Evolutionary conservation across 371 early-diverging fungal species (phyloP), one percentile per base, ranked within the genome.

Genomic region (Paramicrosporidium saccamoebae): DNA sequence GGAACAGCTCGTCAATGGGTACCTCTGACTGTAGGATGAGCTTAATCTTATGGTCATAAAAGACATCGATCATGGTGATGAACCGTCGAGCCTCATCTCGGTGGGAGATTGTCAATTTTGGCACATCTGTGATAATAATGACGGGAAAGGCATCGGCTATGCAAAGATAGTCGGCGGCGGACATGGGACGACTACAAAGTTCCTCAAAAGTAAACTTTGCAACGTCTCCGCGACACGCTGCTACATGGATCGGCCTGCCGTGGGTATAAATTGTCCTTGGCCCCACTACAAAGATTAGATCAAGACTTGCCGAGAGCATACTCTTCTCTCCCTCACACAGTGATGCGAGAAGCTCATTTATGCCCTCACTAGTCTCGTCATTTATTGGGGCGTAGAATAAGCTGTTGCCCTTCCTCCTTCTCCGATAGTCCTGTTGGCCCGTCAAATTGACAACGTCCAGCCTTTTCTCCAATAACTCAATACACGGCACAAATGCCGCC

Each of bases 61-160:
- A 38, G 7, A 79, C 64, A 40, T 90, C 92, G 23, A 90, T 52
- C 15, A 90, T 41, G 0, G 84, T 86, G 28, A 90, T 90, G 28
- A 86, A 72, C 12, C 88, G 55, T 2, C 88, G 52, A 1, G 81
- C 73, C 35, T 78, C 75, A 27, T 74, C 65, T 4, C 77, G 53
- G 33, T 69, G 58, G 16, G 50, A 47, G 38, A 58, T 46, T 2
- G 48, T 50, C 9, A 54, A 37, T 16, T 46, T 31, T 1, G 88
- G 88, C 14, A 90, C 65, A 30, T 66, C 62, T 1, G 66, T 63
- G 15, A 90, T 31, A 2, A 90, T 38, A 12, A 90, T 28, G 0
- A 61, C 60, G 18, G 64, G 50, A 36, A 68, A 71, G 11, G 45
- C 35, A 24, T 46, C 47, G 12, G 62, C 56, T 17, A 90, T 33